phyloP scores from a whole-genome alignment of 768 basidiomycete genomes.

The Wakefieldia striispora region DNA sequence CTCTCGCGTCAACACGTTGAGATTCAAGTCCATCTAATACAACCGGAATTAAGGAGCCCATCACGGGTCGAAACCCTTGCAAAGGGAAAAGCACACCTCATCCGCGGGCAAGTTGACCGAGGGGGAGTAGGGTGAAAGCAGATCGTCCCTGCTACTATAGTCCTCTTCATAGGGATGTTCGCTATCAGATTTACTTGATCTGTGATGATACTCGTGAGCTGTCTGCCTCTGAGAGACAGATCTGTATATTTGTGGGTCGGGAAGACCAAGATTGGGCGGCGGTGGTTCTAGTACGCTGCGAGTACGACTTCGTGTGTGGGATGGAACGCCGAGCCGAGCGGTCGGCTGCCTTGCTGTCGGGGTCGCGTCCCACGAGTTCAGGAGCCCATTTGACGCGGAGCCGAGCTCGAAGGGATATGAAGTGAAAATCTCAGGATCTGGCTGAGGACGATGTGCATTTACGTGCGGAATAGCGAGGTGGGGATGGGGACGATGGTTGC shows the following conservation, averaged over 20 bases:
- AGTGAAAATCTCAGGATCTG: conserved; percentile 27
- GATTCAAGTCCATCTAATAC: conserved; percentile 22
- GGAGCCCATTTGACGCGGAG: conserved; percentile 21
- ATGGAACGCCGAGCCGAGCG: conserved; percentile 16
- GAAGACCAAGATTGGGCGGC: conserved; percentile 38
- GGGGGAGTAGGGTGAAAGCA: conserved; percentile 35
- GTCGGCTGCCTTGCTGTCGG: conserved; percentile 25
- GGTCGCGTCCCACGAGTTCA: conserved; percentile 35
- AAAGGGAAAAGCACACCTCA: conserved; percentile 35
- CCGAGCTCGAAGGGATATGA: conserved; percentile 32
- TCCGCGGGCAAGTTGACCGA: conserved; percentile 34
- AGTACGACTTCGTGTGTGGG: conserved; percentile 36
- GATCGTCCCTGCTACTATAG: conserved; percentile 16
- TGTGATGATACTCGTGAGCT: conserved; percentile 32
- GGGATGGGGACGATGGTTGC: conserved; percentile 34
- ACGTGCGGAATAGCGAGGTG: conserved; percentile 38
- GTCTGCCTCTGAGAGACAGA: conserved; percentile 39
- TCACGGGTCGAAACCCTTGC: conserved; percentile 12
- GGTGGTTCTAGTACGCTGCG: conserved; percentile 35
- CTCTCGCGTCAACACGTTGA: conserved; percentile 33
- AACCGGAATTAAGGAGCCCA: conserved; percentile 7
- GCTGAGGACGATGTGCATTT: conserved; percentile 31
- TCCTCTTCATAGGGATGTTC: conserved; percentile 17
- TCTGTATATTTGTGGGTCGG: conserved; percentile 53
- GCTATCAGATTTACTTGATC: conserved; percentile 41